Evolutionary conservation across 352 stramenopile genomes (phyloP), one percentile per base, ranked within the genome.

Genomic region (Globisporangium polare): DNA sequence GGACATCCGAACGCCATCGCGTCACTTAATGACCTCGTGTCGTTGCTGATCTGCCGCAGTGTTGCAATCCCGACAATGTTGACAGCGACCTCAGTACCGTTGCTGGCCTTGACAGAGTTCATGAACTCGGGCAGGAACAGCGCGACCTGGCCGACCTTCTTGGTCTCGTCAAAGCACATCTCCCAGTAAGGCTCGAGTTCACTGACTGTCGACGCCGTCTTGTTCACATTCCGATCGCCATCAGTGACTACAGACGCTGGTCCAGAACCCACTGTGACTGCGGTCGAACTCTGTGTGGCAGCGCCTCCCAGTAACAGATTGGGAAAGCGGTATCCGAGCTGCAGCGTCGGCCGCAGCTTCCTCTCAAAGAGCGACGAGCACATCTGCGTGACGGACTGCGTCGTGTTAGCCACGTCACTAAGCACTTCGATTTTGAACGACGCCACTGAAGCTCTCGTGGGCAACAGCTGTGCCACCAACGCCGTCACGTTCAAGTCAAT

Each of bases 301-400:
- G 17, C 31, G 8, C 62, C 42, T 17, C 35, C 42, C 3, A 57
- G 47, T 5, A 90, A 53, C 5, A 81, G 37, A 27, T 88, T 90
- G 0, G 74, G 71, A 20, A 88, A 86, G 6, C 49, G 15, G 37
- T 85, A 91, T 1, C 49, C 63, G 13, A 90, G 17, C 26, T 67
- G 50, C 0, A 93, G 54, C 5, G 66, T 59, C 5, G 83, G 83
- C 8, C 74, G 69, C 0, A 93, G 54, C 7, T 71, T 72, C 13
- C 77, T 65, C 29, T 86, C 81, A 60, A 90, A 90, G 12, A 75
- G 33, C 0, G 81, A 90, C 6, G 81, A 89, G 33, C 81, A 90
- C 5, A 90, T 50, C 8, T 90, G 81, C 0, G 79, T 89, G 17
- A 58, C 69, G 13, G 68, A 65, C 1, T 70, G 65, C 0, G 66